phyloP scores from a whole-genome alignment of 805 yeast genomes.

The Priceomyces melissophilus region DNA sequence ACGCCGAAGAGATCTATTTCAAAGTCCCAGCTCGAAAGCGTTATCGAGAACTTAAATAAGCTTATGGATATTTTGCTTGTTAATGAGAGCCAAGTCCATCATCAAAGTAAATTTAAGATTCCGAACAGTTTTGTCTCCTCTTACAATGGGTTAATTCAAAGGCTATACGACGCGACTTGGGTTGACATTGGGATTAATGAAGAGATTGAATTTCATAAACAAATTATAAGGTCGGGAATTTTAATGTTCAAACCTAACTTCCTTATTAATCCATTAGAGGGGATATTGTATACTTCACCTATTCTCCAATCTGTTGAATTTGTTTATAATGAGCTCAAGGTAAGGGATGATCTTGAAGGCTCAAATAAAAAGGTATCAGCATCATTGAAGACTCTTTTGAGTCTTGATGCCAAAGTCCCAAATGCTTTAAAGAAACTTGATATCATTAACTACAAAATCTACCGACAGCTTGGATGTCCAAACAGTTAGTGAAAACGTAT shows the following conservation, averaged over 20 bases:
- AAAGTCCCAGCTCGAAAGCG: slow-evolving; percentile 17
- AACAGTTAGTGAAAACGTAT: background rate
- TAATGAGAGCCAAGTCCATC: slow-evolving; percentile 6
- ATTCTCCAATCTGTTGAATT: slow-evolving; percentile 20
- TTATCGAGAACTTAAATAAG: slow-evolving; percentile 17
- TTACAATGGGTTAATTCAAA: slow-evolving; percentile 20
- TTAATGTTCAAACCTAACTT: slow-evolving; percentile 24
- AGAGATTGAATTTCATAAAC: slow-evolving; percentile 19
- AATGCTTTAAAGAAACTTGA: slow-evolving; percentile 12
- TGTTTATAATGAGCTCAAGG: slow-evolving; percentile 20
- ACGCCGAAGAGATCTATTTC: slow-evolving; percentile 25
- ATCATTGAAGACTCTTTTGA: slow-evolving; percentile 15
- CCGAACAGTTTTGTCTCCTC: slow-evolving; percentile 20
- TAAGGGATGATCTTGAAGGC: slow-evolving; percentile 9
- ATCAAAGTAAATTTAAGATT: slow-evolving; percentile 11
- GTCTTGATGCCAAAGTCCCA: slow-evolving; percentile 10
- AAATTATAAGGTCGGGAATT: slow-evolving; percentile 26
- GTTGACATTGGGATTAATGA: slow-evolving; percentile 9
- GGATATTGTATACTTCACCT: slow-evolving; percentile 12
- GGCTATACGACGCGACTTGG: slow-evolving; percentile 27
- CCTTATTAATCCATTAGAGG: slow-evolving; percentile 17
- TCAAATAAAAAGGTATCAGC: slow-evolving; percentile 18
- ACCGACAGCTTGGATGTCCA: slow-evolving; percentile 1
- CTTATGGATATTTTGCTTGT: slow-evolving; percentile 21
- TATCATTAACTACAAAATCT: slow-evolving; percentile 3